phyloP scores from a whole-genome alignment of 208 protist species.

The Leishmania turanica region DNA sequence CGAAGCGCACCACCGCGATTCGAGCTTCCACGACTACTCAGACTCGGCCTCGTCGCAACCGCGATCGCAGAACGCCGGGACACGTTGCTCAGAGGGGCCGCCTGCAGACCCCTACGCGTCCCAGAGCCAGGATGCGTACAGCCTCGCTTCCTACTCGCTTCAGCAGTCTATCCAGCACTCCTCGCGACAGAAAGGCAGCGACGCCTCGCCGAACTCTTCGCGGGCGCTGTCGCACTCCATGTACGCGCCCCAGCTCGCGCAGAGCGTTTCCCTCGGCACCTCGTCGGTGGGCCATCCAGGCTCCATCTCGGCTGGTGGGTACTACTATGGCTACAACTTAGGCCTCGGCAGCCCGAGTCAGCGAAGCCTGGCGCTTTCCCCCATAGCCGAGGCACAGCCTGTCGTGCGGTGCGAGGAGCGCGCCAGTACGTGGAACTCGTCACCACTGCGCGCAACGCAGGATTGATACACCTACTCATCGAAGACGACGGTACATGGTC shows the following conservation, averaged over 20 bases:
- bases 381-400: neutral
- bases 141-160: constrained; percentile 19
- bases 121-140: constrained; percentile 29
- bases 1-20: constrained; percentile 15
- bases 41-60: constrained; percentile 9
- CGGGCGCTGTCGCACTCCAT: constrained; percentile 9
- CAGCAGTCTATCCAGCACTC: constrained; percentile 24
- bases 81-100: neutral
- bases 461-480: neutral
- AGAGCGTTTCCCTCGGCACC: constrained; percentile 8
- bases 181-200: constrained; percentile 2
- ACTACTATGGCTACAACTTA: constrained; percentile 43
- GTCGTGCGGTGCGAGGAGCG: neutral
- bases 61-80: neutral
- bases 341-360: constrained; percentile 17
- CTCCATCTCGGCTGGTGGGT: constrained; percentile 22
- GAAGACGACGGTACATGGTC: neutral
- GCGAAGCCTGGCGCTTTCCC: constrained; percentile 10
- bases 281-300: neutral
- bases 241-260: constrained; percentile 4
- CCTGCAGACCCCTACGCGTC: neutral
- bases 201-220: constrained; percentile 13
- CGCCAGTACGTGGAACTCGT: neutral
- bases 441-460: neutral
- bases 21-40: constrained; percentile 33